Base-by-base conservation (phyloP, 83 land plant species). In the Picea engelmannii region DNA sequence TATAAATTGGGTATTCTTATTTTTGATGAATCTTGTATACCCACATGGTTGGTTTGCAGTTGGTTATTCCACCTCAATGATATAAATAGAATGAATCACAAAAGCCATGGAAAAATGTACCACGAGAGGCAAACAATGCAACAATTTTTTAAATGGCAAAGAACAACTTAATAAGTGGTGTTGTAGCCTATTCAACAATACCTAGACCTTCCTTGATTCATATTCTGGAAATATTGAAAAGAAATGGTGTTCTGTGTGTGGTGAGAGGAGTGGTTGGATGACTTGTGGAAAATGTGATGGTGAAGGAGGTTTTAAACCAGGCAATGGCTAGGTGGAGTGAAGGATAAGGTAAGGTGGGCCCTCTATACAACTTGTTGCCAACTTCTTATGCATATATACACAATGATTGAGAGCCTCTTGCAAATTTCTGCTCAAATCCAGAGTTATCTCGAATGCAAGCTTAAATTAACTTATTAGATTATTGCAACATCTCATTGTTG, bases 231-330 rank as follows among this genome's bases (percentile, higher is more conserved):
- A 20, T 73, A 73, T n/a, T 73, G 76, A 17, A 73, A 17, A 42
- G 0, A n/a, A 40, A 16, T 47, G 15, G 76, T 10, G 76, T 44
- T 44, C 58, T 38, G 27, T 44, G n/a, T 44, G 13, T 73, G 23
- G 6, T 73, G 55, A 10, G 31, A 73, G 40, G 24, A 40, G 13
- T 73, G 52, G 76, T 24, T 44, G 23, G 76, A 73, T 73, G 58
- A 47, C 52, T 44, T 73, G 76, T 73, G 76, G 76, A 25, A 73
- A 73, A 73, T 73, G 76, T n/a, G 58, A 2, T 58, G 76, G 2
- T 38, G 47, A 13, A n/a, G 76, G 76, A 25, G 24, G 5, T 47
- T 42, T 73, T 40, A 25, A 73, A 73, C 25, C 42, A 73, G 47
- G 44, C 25, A 25, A 73, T 58, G 76, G 42, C 24, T 73, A 73